These are phyloP conservation scores for rapeseed (Brassica napus) DNA, from an alignment of 345 rosid genomes.

Conservation along the genomic window Da-Ae NC_063442.1:29487501-29488000, in stretches of 20 bases:
- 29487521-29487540: not conserved
- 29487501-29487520: constrained; percentile 1
- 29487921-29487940: constrained; percentile 16
- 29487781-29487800: constrained; percentile 23
- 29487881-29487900: not conserved
- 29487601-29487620: not conserved
- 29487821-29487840: not conserved
- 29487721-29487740: not conserved
- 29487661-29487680: constrained; percentile 1
- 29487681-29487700: not conserved
- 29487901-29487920: constrained; percentile 12
- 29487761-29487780: constrained; percentile 5
- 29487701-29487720: not conserved
- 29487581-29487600: not conserved
- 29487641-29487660: constrained; percentile 19
- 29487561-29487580: constrained; percentile 6
- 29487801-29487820: not conserved
- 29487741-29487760: constrained; percentile 12
- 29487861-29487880: not conserved
- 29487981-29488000: not conserved
- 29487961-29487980: constrained; percentile 1
- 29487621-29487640: not conserved
- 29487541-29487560: not conserved
- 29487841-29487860: not conserved
- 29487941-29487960: not conserved